A percentile compares a stretch with the other conserved stretches of the same genome.
Evolutionary conservation across 2,329 filamentous ascomycete species (phyloP).

Genomic region (Fusarium clavum): DNA sequence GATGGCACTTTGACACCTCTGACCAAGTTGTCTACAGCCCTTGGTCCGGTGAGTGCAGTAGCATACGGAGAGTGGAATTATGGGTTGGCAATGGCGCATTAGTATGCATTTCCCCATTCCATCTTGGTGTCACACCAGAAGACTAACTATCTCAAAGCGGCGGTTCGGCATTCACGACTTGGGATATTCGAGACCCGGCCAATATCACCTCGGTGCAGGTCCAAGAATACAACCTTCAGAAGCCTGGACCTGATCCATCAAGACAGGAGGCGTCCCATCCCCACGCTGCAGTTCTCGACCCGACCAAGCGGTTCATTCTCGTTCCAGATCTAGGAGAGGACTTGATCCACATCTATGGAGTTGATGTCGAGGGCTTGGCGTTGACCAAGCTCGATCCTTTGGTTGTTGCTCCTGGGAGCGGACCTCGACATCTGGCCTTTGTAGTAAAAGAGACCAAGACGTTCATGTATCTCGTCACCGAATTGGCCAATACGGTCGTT

Average conservation of each 20-base stretch:
- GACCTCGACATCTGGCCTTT: conserved; percentile 75
- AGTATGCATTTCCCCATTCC: conserved; percentile 51
- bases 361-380: conserved; percentile 58
- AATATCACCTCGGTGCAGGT: conserved; percentile 53
- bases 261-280: conserved; percentile 71
- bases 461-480: conserved; percentile 70
- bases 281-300: conserved; percentile 74
- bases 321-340: conserved; percentile 76
- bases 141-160: conserved; percentile 46
- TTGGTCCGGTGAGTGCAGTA: conserved; percentile 59
- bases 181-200: conserved; percentile 55
- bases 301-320: conserved; percentile 70
- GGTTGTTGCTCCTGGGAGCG: conserved; percentile 62
- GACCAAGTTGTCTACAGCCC: conserved; percentile 49
- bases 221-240: conserved; percentile 54
- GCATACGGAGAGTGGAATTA: conserved; percentile 56
- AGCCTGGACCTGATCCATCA: conserved; percentile 53
- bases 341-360: conserved; percentile 66
- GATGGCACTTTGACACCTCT: conserved; percentile 56
- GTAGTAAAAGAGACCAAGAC: conserved; percentile 57
- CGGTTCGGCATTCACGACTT: conserved; percentile 58
- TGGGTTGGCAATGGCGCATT: conserved; percentile 59
- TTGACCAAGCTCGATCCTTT: conserved; percentile 56
- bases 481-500: conserved; percentile 68
- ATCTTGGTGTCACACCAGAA: background rate